Base-by-base conservation (phyloP, 345 rosid genomes). In the Noccaea caerulescens region DNA sequence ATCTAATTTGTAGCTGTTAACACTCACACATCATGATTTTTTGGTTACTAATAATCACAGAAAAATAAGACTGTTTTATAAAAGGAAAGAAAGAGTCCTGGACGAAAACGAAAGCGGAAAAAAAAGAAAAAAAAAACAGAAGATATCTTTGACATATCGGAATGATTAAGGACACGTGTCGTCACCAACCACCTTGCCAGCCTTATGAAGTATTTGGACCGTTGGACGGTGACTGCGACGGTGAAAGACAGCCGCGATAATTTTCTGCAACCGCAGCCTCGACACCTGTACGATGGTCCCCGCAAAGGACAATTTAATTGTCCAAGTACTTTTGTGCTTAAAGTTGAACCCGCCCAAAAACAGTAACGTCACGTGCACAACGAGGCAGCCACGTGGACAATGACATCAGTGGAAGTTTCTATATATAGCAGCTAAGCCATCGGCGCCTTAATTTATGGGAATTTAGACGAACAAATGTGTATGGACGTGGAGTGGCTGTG, bases 111-210 rank as follows among this genome's bases (percentile, higher is more conserved):
- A 69, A 38, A 33, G 13, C 4, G 11, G 16, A 42, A 25, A 45
- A 3, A 14, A 25, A 14, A 51, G 12, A 27, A 6, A 44, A 13
- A 16, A 10, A 13, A 49, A 58, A 36, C 10, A 57, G 72, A 58
- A 49, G 41, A 66, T 56, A 73, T 23, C 45, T 57, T 72, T 66
- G 30, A 57, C 71, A 38, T 30, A 64, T 56, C 44, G 46, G 54
- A 73, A 73, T 74, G 42, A 67, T 58, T 52, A 54, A 63, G 49
- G 71, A 72, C 71, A 65, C 71, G 71, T 72, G 77, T 65, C 66
- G 16, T 16, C 43, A 59, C 44, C 64, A 67, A 44, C 37, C 25
- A 59, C 50, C 12, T 44, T 68, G 69, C 45, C 73, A 68, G 63
- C 52, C 14, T 52, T 54, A 60, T 45, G 8, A 52, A 66, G 61